These are phyloP conservation scores for Claviceps capensis DNA, from an alignment of 2,329 filamentous ascomycete genomes.

Conservation along the genomic window DNA sequence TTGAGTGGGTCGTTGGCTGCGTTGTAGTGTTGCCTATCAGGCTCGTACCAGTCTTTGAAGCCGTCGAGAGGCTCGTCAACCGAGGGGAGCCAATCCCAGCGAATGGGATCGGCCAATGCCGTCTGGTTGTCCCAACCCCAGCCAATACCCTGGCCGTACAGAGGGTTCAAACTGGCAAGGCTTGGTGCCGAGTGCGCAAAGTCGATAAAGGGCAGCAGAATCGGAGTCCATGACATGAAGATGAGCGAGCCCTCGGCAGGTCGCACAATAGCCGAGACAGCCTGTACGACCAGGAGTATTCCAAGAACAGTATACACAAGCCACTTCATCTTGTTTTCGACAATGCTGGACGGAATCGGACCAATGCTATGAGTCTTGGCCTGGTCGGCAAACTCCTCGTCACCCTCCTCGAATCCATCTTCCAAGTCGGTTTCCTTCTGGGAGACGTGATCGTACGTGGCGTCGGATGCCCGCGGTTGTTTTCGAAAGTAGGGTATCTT, in stretches of 20 bases:
- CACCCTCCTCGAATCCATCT: constrained; percentile 4
- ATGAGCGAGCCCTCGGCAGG: constrained; percentile 19
- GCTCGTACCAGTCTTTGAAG: constrained; percentile 16
- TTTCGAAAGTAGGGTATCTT: constrained; percentile 5
- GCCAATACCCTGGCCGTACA: constrained; percentile 14
- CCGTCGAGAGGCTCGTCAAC: constrained; percentile 8
- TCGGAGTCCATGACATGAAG: constrained; percentile 22
- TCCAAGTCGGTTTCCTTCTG: constrained; percentile 8
- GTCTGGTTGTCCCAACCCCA: constrained; percentile 15
- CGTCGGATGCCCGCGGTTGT: not conserved
- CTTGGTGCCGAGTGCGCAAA: constrained; percentile 18
- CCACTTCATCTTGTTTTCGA: constrained; percentile 1
- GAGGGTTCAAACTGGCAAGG: constrained; percentile 13
- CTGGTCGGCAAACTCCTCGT: constrained; percentile 4
- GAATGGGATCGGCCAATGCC: constrained; percentile 12
- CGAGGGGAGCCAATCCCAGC: constrained; percentile 14
- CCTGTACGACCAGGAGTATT: constrained; percentile 14
- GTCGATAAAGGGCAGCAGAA: constrained; percentile 20
- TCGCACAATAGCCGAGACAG: constrained; percentile 13
- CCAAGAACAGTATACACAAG: constrained; percentile 12
- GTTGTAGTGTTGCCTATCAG: constrained; percentile 17
- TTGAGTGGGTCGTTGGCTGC: constrained; percentile 24
- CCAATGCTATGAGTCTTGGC: not conserved
- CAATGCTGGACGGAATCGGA: not conserved
- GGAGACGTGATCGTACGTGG: constrained; percentile 7